Percentiles rank a stretch among this genome's conserved stretches.
Conservation (phyloP, 768 basidiomycete genomes). For the Lenzites betulinus region DNA sequence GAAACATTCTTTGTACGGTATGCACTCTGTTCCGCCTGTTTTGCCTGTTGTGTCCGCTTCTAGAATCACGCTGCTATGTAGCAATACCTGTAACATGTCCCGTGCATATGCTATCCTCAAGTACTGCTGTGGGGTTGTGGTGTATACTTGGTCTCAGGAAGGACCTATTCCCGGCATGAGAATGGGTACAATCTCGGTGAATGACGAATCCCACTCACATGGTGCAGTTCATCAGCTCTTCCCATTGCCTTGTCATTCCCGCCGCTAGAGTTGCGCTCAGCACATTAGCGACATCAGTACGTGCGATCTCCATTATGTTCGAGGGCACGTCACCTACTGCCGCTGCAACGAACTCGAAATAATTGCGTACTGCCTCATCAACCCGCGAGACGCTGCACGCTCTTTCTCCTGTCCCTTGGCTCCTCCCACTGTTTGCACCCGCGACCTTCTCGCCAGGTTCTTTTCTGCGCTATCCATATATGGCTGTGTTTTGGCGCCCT, state of each 20-base stretch:
- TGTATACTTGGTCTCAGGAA: no score
- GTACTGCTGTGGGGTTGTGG: background rate
- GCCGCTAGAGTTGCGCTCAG: no score
- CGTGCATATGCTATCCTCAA: background rate
- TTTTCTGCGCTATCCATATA: background rate
- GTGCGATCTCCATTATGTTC: no score
- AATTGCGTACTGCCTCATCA: no score
- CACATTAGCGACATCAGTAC: no score
- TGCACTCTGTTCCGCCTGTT: background rate
- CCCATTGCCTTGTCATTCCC: background rate
- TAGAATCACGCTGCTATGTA: constrained; percentile 9
- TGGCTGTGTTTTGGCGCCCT: background rate
- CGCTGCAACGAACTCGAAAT: no score
- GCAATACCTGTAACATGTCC: constrained; percentile 14
- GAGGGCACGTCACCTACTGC: no score
- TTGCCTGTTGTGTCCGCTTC: background rate
- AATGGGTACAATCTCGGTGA: no score
- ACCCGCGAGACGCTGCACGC: no score
- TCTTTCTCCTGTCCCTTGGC: no score
- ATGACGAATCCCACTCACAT: background rate
- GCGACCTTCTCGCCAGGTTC: background rate
- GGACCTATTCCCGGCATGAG: no score
- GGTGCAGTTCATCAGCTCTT: background rate
- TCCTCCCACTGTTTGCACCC: background rate
- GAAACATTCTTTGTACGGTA: background rate